A percentile compares a stretch with the other conserved stretches of the same genome.
These are phyloP conservation scores for Juglanconis sp. DNA, from an alignment of 2,329 filamentous ascomycete genomes.

Conservation along the genomic window DNA sequence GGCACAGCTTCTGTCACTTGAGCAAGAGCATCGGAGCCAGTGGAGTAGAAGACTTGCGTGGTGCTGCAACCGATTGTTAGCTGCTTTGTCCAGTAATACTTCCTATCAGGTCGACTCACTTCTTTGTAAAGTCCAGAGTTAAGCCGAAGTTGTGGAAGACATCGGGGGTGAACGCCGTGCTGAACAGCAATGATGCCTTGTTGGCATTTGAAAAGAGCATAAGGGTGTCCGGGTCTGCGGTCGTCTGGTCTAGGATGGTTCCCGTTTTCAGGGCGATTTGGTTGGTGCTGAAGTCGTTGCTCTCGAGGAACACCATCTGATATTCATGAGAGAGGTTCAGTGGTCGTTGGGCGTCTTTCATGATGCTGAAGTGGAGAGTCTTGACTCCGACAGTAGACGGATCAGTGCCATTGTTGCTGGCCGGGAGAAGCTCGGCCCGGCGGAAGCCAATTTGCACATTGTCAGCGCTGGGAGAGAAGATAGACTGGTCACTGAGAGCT, in stretches of 20 bases:
- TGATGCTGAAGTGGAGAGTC: conserved; percentile 59
- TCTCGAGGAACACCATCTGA: conserved; percentile 51
- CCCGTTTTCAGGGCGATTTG: conserved; percentile 56
- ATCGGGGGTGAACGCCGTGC: conserved; percentile 44
- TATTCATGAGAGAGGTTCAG: conserved; percentile 62
- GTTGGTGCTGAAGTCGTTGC: conserved; percentile 44
- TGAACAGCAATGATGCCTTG: conserved; percentile 47
- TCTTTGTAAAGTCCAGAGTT: conserved; percentile 53
- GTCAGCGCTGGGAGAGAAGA: conserved; percentile 50
- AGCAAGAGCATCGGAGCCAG: conserved; percentile 40
- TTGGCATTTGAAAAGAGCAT: conserved; percentile 46
- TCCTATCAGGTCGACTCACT: conserved; percentile 36
- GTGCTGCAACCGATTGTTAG: conserved; percentile 37
- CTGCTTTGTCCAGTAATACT: neutral
- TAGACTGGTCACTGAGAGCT: conserved; percentile 46
- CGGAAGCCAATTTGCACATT: conserved; percentile 58
- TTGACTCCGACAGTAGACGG: conserved; percentile 52
- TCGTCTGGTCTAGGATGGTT: conserved; percentile 41
- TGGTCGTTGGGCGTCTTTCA: conserved; percentile 47
- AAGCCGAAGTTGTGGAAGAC: conserved; percentile 62
- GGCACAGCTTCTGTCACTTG: conserved; percentile 41
- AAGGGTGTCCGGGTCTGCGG: conserved; percentile 37
- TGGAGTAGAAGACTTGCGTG: conserved; percentile 56
- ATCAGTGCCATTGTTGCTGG: conserved; percentile 48
- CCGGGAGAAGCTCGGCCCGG: conserved; percentile 54